A percentile compares a stretch with the other conserved stretches of the same genome.
phyloP scores from a whole-genome alignment of 495 filamentous ascomycete species.

The Xylaria longipes region DNA sequence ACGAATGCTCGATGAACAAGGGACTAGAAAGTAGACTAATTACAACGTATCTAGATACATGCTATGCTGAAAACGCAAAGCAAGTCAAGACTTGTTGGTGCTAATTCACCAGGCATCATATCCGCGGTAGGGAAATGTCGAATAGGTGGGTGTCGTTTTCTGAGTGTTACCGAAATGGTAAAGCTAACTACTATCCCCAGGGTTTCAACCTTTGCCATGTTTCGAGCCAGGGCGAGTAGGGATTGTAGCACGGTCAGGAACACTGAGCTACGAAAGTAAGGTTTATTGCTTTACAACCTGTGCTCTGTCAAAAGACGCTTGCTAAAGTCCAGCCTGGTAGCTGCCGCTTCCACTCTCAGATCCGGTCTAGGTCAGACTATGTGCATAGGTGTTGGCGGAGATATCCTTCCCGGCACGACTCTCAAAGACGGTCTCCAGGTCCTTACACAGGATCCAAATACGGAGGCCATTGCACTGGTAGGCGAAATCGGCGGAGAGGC shows the following conservation, averaged over 20 bases:
- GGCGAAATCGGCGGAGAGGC: conserved; percentile 86
- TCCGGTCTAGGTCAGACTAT: conserved; percentile 85
- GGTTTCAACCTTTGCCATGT: conserved; percentile 82
- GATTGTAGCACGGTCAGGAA: conserved; percentile 88
- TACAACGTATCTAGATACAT: conserved; percentile 59
- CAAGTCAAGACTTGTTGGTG: conserved; percentile 79
- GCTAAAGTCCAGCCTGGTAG: conserved; percentile 34
- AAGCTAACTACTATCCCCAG: conserved; percentile 27
- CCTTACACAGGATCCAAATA: conserved; percentile 76
- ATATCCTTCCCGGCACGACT: conserved; percentile 81
- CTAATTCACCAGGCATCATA: conserved; percentile 89
- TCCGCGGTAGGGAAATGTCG: conserved; percentile 80
- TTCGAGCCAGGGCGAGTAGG: conserved; percentile 78
- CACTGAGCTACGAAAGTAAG: conserved; percentile 76
- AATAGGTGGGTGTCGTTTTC: conserved; percentile 57
- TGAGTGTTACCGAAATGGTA: not conserved
- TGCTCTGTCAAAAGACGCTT: not conserved
- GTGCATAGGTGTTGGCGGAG: conserved; percentile 88
- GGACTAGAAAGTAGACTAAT: conserved; percentile 8
- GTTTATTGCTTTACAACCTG: not conserved
- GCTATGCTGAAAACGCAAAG: conserved; percentile 82
- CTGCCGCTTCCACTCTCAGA: conserved; percentile 81
- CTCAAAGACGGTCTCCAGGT: conserved; percentile 78
- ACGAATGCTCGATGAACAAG: no score
- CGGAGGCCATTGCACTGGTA: conserved; percentile 80